These are phyloP conservation scores for Arthrobotrys entomopaga DNA, from an alignment of 2,329 filamentous ascomycete genomes.

Conservation along the genomic window DNA sequence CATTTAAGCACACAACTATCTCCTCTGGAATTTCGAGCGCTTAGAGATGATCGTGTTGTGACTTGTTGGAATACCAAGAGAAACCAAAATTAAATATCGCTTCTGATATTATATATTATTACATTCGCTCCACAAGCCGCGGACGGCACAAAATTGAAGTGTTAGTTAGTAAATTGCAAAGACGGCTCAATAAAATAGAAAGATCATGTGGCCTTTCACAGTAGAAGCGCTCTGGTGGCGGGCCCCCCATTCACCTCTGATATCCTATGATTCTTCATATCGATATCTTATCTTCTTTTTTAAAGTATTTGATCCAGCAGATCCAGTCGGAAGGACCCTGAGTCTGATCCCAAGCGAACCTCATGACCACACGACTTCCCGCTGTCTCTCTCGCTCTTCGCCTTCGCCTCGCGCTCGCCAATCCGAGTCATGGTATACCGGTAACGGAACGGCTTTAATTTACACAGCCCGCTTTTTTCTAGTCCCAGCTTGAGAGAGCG, in stretches of 20 bases:
- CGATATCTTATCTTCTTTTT: neutral
- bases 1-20: too few species aligned
- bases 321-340: slow-evolving; percentile 22
- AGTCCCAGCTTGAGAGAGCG: neutral
- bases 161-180: neutral
- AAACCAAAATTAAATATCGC: too few species aligned
- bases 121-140: too few species aligned
- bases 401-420: slow-evolving; percentile 6
- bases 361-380: slow-evolving; percentile 13
- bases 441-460: neutral
- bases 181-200: neutral
- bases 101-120: too few species aligned
- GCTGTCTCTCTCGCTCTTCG: neutral
- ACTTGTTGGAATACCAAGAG: too few species aligned
- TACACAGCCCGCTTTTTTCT: slow-evolving; percentile 2
- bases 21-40: too few species aligned
- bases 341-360: slow-evolving; percentile 9
- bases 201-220: neutral
- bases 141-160: too few species aligned
- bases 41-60: too few species aligned
- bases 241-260: slow-evolving; percentile 8
- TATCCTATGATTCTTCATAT: neutral
- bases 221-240: slow-evolving; percentile 9
- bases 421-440: slow-evolving; percentile 7
- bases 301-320: slow-evolving; percentile 17